A percentile compares a stretch with the other conserved stretches of the same genome.
Evolutionary conservation across 495 filamentous ascomycete species (phyloP).

Genomic region (Penicillium daleae): DNA sequence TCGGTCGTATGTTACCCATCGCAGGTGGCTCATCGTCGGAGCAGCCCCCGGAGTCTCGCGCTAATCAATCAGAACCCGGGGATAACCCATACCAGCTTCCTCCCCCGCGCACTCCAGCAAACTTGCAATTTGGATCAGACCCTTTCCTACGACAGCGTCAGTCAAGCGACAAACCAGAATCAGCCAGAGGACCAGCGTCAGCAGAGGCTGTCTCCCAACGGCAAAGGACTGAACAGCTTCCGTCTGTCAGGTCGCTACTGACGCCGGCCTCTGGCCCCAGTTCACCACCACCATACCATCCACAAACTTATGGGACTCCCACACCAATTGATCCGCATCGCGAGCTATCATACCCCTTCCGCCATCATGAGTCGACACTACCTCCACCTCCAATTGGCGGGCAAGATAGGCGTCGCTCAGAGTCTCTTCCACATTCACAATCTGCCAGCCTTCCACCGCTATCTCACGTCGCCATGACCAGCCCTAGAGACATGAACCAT

Average conservation of each 20-base stretch:
- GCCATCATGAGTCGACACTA: conserved; percentile 29
- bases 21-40: conserved; percentile 33
- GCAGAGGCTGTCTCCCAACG: conserved; percentile 24
- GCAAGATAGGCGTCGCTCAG: conserved; percentile 31
- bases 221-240: conserved; percentile 41
- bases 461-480: conserved; percentile 38
- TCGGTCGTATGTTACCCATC: conserved; percentile 54
- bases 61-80: conserved; percentile 43
- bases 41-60: conserved; percentile 37
- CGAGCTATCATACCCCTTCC: conserved; percentile 27
- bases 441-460: conserved; percentile 38
- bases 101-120: conserved; percentile 46
- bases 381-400: conserved; percentile 16
- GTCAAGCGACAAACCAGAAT: conserved; percentile 35
- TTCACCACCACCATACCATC: conserved; percentile 37
- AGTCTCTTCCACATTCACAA: conserved; percentile 29
- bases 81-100: conserved; percentile 54
- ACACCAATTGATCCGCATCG: conserved; percentile 24
- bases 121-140: conserved; percentile 50
- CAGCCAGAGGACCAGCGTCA: conserved; percentile 19
- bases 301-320: conserved; percentile 26
- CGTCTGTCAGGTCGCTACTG: conserved; percentile 53
- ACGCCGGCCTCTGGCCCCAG: conserved; percentile 41
- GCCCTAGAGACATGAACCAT: conserved; percentile 22
- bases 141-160: conserved; percentile 41